These are phyloP conservation scores for Nicotiana sylvestris DNA, from an alignment of 257 asterid genomes.

Conservation along the genomic window DNA sequence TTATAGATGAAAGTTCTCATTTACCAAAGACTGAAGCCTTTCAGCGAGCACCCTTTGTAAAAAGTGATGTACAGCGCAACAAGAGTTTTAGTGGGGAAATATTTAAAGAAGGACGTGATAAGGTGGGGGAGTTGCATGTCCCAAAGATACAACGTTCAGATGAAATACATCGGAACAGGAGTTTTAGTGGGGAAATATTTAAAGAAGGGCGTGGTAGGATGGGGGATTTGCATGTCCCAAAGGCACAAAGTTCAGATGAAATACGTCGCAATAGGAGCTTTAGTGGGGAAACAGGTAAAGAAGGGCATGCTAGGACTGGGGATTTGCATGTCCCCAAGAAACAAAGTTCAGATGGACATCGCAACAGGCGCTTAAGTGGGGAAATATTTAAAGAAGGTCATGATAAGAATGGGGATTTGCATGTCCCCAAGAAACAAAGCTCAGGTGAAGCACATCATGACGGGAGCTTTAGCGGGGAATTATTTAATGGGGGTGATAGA, in stretches of 20 bases:
- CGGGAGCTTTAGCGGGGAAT: constrained; percentile 57
- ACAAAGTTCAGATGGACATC: constrained; percentile 33
- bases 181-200: constrained; percentile 44
- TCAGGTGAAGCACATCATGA: constrained; percentile 42
- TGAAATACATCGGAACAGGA: constrained; percentile 29
- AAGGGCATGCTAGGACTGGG: constrained; percentile 21
- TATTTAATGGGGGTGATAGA: constrained; percentile 24
- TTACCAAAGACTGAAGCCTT: constrained; percentile 33
- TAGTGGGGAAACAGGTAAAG: constrained; percentile 47
- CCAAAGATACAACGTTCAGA: constrained; percentile 23
- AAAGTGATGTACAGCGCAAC: constrained; percentile 44
- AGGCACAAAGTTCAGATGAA: constrained; percentile 19
- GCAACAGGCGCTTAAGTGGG: constrained; percentile 40
- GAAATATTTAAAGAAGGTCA: constrained; percentile 37
- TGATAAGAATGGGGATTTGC: constrained; percentile 23
- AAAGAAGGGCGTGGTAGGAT: constrained; percentile 24
- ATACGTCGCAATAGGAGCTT: constrained; percentile 46
- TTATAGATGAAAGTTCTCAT: constrained; percentile 48
- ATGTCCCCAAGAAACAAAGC: constrained; percentile 18
- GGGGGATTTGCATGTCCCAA: constrained; percentile 20
- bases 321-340: constrained; percentile 19
- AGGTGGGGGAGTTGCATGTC: constrained; percentile 21
- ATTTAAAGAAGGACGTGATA: constrained; percentile 22
- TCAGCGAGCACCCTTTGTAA: constrained; percentile 34
- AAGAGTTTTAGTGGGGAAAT: constrained; percentile 48